phyloP scores from a whole-genome alignment of 805 yeast species.

The Saccharomyces eubayanus region DNA sequence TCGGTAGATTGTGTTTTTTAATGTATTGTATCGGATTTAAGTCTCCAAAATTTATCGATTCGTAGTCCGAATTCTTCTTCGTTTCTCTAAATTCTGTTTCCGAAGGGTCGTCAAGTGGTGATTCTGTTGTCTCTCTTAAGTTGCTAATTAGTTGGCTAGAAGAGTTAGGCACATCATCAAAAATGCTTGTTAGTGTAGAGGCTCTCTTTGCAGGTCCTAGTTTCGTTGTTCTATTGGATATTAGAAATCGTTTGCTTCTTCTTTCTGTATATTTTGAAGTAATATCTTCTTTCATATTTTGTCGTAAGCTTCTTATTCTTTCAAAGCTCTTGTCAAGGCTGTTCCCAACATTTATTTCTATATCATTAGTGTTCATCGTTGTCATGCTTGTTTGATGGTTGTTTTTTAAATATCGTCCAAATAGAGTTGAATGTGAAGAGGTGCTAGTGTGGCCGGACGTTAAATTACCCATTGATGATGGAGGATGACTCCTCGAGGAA shows the following conservation, averaged over 20 bases:
- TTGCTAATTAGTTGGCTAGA: not conserved
- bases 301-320: constrained; percentile 19
- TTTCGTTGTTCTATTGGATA: constrained; percentile 16
- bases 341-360: constrained; percentile 2
- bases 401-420: constrained; percentile 9
- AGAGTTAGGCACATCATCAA: not conserved
- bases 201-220: constrained; percentile 31
- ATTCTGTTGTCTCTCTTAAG: not conserved
- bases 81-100: not conserved
- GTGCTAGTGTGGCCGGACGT: not conserved
- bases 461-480: not conserved
- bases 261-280: constrained; percentile 20
- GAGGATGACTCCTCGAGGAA: not conserved
- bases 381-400: constrained; percentile 22
- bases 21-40: constrained; percentile 36
- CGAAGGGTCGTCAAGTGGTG: not conserved
- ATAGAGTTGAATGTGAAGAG: constrained; percentile 19
- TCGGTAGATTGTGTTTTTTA: constrained; percentile 31
- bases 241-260: constrained; percentile 21
- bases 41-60: constrained; percentile 30
- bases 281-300: constrained; percentile 21
- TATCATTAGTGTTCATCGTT: constrained; percentile 13
- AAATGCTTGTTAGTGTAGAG: constrained; percentile 2
- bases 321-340: constrained; percentile 10
- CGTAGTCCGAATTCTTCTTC: constrained; percentile 10